Conservation (phyloP, 345 rosid genomes). For the Sisymbrium altissimum region DNA sequence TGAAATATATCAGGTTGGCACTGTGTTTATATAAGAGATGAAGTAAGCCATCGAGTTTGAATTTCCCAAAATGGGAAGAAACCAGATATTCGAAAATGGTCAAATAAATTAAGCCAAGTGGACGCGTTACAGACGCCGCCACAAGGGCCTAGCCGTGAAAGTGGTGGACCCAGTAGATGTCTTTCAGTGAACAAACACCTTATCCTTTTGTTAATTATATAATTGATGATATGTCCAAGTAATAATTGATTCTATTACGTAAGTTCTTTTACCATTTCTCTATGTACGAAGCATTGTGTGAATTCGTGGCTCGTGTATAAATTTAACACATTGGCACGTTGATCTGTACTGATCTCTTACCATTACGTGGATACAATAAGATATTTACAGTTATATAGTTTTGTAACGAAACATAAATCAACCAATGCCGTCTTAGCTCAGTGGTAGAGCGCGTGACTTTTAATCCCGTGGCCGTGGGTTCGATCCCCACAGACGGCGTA, state of each 20-base stretch:
- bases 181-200: conserved; percentile 1
- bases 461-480: no score
- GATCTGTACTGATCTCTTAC: no score
- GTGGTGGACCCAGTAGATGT: conserved; percentile 10
- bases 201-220: background rate
- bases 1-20: background rate
- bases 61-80: background rate
- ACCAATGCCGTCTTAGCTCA: conserved; percentile 3
- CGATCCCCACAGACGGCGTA: no score
- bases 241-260: background rate
- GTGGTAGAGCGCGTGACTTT: background rate
- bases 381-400: no score
- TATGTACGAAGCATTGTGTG: background rate
- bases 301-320: no score
- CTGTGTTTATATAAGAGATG: conserved; percentile 16
- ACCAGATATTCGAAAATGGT: background rate
- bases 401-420: no score
- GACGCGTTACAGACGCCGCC: conserved; percentile 19
- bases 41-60: conserved; percentile 27
- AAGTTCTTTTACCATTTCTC: background rate
- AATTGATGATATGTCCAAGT: background rate
- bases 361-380: no score
- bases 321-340: no score
- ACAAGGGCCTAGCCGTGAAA: no score
- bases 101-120: conserved; percentile 29